A percentile compares a stretch with the other conserved stretches of the same genome.
phyloP scores from a whole-genome alignment of 164 flowering plant genomes.

The Annona cherimola region DNA sequence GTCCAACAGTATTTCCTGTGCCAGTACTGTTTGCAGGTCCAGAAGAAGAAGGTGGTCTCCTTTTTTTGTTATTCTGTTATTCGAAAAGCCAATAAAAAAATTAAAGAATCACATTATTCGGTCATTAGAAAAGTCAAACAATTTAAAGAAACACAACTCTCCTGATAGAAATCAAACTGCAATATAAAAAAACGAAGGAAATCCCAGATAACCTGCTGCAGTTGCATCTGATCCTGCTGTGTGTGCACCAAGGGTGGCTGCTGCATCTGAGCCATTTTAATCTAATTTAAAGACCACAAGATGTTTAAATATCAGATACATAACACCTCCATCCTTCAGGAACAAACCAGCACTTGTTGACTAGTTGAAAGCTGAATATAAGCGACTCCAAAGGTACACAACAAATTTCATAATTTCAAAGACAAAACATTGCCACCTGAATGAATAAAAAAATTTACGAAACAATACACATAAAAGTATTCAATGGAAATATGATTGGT shows the following conservation, averaged over 20 bases:
- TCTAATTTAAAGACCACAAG: conserved; percentile 5
- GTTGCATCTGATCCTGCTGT: conserved; percentile 72
- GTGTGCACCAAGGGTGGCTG: conserved; percentile 25
- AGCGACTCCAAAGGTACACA: no score
- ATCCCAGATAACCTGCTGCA: conserved; percentile 23
- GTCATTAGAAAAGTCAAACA: not conserved
- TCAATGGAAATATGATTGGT: no score
- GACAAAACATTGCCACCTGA: not conserved
- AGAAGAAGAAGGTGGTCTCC: conserved; percentile 64
- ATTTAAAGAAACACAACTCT: not conserved
- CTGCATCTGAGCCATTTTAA: conserved; percentile 20
- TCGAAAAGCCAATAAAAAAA: not conserved
- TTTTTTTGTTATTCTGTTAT: conserved; percentile 59
- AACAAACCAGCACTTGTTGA: not conserved
- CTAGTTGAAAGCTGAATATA: not conserved
- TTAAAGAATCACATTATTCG: not conserved
- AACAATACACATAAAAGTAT: no score
- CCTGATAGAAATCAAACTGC: not conserved
- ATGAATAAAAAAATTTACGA: no score
- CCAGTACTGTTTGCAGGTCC: conserved; percentile 84
- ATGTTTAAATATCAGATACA: not conserved
- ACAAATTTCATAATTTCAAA: no score
- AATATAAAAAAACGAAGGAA: not conserved
- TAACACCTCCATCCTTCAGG: not conserved
- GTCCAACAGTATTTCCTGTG: conserved; percentile 73